Conservation (phyloP, 306 rosid genomes). For the Crotalaria pallida region DNA sequence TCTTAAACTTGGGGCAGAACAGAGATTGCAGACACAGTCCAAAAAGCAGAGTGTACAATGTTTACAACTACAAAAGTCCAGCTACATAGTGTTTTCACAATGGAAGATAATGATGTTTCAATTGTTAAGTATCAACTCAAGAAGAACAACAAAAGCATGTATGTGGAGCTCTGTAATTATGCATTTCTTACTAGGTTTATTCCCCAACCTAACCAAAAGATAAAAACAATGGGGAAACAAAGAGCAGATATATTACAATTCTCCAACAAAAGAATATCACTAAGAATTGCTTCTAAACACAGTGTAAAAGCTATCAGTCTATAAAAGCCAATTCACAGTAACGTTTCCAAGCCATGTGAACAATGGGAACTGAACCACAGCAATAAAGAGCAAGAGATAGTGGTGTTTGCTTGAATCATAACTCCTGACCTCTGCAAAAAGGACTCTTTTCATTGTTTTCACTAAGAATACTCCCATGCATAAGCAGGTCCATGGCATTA, state of each 20-base stretch:
- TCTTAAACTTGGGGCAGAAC: not conserved
- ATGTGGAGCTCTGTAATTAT: not conserved
- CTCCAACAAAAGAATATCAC: conserved; percentile 13
- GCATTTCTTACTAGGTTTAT: conserved; percentile 16
- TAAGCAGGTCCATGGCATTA: conserved; percentile 87
- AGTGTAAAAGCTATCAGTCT: conserved; percentile 23
- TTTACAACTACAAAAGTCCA: not conserved
- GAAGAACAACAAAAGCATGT: not conserved
- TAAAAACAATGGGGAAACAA: not conserved
- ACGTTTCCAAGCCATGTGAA: conserved; percentile 93
- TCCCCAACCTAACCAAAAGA: conserved; percentile 9
- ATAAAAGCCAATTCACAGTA: conserved; percentile 84
- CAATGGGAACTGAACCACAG: conserved; percentile 86
- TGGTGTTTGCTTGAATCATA: conserved; percentile 88
- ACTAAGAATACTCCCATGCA: conserved; percentile 96
- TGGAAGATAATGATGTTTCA: not conserved
- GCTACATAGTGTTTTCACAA: not conserved
- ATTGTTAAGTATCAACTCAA: not conserved
- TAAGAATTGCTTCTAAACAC: conserved; percentile 28
- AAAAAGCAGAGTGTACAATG: not conserved
- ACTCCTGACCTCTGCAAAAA: conserved; percentile 84
- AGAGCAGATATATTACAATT: conserved; percentile 13
- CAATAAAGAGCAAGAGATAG: conserved; percentile 87
- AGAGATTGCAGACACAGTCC: not conserved
- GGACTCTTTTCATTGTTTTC: conserved; percentile 92